A percentile compares a stretch with the other conserved stretches of the same genome.
Evolutionary conservation across 2,329 filamentous ascomycete species (phyloP).

Genomic region (Colletotrichum coccodes): DNA sequence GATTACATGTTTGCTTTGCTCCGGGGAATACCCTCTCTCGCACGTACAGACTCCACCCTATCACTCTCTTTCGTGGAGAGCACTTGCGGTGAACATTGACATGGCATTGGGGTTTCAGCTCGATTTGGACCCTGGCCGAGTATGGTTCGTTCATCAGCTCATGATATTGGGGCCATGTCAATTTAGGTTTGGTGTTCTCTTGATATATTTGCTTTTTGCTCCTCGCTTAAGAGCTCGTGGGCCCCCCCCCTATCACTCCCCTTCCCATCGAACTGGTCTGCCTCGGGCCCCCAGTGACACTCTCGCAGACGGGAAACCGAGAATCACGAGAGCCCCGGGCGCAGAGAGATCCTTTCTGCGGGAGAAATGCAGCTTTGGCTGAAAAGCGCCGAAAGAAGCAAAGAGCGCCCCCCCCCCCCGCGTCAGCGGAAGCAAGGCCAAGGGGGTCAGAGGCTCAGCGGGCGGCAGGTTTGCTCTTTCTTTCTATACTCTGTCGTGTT

Average conservation of each 20-base stretch:
- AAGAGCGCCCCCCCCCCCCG: neutral
- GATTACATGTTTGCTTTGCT: neutral
- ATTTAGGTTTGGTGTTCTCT: constrained; percentile 6
- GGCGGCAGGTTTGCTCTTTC: neutral
- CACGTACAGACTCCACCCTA: no score
- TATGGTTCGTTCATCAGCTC: constrained; percentile 25
- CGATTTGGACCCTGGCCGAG: neutral
- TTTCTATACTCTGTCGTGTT: neutral
- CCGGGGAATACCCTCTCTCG: neutral
- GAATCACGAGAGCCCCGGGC: constrained; percentile 1
- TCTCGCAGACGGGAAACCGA: constrained; percentile 12
- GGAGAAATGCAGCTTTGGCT: neutral
- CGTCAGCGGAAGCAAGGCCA: neutral
- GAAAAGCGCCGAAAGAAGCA: constrained; percentile 21
- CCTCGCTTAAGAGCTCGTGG: neutral
- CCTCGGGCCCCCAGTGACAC: neutral
- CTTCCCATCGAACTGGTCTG: neutral
- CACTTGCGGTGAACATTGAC: neutral
- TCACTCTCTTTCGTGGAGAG: neutral
- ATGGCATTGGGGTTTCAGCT: constrained; percentile 2
- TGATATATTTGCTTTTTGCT: constrained; percentile 23
- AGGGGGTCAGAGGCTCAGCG: neutral
- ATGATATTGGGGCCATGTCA: constrained; percentile 7
- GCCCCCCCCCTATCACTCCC: neutral
- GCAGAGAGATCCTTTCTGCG: neutral